These are phyloP conservation scores for Scenedesmus sp. DNA, from an alignment of 163 green algal genomes.

Conservation along the genomic window DNA sequence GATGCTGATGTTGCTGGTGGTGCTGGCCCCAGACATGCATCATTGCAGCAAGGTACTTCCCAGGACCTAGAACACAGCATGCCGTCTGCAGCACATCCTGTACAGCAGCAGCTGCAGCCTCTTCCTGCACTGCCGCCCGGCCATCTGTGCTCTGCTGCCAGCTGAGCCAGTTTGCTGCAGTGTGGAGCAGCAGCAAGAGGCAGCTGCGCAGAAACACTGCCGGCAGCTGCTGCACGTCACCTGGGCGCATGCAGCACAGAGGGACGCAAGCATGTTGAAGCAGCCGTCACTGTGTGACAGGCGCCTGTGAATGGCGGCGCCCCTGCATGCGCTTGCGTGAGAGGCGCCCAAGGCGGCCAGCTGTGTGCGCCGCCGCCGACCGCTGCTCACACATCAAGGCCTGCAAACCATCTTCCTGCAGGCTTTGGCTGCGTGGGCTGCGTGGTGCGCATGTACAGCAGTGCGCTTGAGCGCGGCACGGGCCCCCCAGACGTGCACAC, in stretches of 20 bases:
- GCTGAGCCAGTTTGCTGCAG: constrained; percentile 6
- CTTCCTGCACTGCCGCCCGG: background rate
- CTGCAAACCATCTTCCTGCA: no score
- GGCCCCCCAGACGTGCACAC: no score
- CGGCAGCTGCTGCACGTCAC: constrained; percentile 6
- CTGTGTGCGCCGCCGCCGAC: no score
- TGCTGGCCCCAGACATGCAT: background rate
- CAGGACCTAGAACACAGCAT: constrained; percentile 15
- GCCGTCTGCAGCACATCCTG: background rate
- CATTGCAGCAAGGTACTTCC: constrained; percentile 9
- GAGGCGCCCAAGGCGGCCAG: no score
- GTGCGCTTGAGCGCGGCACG: background rate
- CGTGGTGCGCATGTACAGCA: background rate
- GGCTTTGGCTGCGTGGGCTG: no score
- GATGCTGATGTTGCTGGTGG: constrained; percentile 31
- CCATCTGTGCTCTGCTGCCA: constrained; percentile 1
- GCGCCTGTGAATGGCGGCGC: no score
- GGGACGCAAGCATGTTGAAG: no score
- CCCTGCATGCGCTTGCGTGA: no score
- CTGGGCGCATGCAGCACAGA: background rate
- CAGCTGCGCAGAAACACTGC: background rate
- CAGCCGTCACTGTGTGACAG: no score
- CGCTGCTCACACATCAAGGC: no score
- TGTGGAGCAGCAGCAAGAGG: constrained; percentile 43
- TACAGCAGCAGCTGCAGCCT: background rate